These are phyloP conservation scores for Kluyveromyces siamensis DNA, from an alignment of 805 yeast species.

Conservation along the genomic window DNA sequence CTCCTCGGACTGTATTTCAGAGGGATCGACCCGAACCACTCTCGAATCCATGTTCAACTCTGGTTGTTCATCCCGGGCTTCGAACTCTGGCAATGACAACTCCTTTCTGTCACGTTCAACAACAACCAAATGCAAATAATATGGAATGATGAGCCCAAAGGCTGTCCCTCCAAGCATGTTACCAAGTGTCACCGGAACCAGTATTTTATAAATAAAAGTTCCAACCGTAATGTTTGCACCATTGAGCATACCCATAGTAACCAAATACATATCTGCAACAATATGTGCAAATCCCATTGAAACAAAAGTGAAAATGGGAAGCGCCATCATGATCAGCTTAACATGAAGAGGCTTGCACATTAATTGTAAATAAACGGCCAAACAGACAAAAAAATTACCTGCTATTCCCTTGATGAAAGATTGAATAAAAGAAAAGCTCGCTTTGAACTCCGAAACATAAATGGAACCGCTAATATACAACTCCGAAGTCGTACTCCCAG, in stretches of 20 bases:
- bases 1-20: constrained; percentile 8
- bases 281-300: constrained; percentile 69
- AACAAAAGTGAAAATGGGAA: constrained; percentile 76
- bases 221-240: constrained; percentile 58
- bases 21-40: constrained; percentile 46
- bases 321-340: constrained; percentile 48
- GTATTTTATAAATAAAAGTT: constrained; percentile 58
- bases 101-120: constrained; percentile 61
- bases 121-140: constrained; percentile 61
- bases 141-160: constrained; percentile 58
- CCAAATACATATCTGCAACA: constrained; percentile 72
- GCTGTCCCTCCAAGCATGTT: constrained; percentile 71
- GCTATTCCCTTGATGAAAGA: constrained; percentile 64
- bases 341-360: constrained; percentile 78
- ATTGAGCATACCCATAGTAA: constrained; percentile 59
- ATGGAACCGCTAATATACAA: constrained; percentile 40
- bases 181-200: constrained; percentile 66
- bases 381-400: constrained; percentile 68
- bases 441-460: constrained; percentile 36
- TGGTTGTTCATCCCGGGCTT: constrained; percentile 73
- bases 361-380: constrained; percentile 68
- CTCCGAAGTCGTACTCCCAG: constrained; percentile 38
- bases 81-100: constrained; percentile 58
- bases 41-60: constrained; percentile 69
- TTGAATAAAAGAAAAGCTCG: constrained; percentile 44